Base-by-base conservation (phyloP, 202 grass and related monocot species). In the Zoysia matrella region DNA sequence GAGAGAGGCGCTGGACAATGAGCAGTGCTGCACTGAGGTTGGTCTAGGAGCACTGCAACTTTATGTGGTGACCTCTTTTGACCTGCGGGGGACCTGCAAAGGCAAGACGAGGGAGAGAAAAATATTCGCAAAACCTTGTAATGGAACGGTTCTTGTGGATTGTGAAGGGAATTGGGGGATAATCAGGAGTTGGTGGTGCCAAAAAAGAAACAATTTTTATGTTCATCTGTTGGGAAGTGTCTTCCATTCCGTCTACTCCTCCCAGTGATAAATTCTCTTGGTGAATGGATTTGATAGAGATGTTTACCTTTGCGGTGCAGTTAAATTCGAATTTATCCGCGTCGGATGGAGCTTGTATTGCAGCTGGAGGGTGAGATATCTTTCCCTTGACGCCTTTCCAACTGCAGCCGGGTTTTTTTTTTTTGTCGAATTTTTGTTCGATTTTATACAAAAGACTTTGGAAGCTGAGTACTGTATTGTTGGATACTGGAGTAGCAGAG, bases 61-160 rank as follows among this genome's bases (percentile, higher is more conserved):
- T 82, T 89, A 79, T 86, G 73, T 63, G 86, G 51, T 57, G 68
- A 69, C 46, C 78, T 54, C 7, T 80, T 48, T 65, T 48, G 74
- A 42, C 80, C 52, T 53, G 13, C 8, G 60, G 67, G 18, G 69
- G 63, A 0, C 83, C 83, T 69, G 74, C 64, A 15, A 79, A 1
- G 63, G 15, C 74, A 45, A 47, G 47, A 60, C 22, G 30, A 18
- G 47, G 5, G 30, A 36, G 53, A 71, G 3, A 55, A 62, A 65
- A 69, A 85, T 64, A 72, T 55, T 65, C 4, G 36, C 15, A 64
- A 57, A 61, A 13, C 2, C 1, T 65, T 44, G 53, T 69, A 67
- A 57, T 89, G 79, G 83, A 75, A 90, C 45, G 56, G 48, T 74
- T 89, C 58, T 22, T 44, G 42, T 71, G 71, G 72, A 49, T 45